Base-by-base conservation (phyloP, 163 green algal genomes). In the Chlamydomonas reinhardtii region DNA sequence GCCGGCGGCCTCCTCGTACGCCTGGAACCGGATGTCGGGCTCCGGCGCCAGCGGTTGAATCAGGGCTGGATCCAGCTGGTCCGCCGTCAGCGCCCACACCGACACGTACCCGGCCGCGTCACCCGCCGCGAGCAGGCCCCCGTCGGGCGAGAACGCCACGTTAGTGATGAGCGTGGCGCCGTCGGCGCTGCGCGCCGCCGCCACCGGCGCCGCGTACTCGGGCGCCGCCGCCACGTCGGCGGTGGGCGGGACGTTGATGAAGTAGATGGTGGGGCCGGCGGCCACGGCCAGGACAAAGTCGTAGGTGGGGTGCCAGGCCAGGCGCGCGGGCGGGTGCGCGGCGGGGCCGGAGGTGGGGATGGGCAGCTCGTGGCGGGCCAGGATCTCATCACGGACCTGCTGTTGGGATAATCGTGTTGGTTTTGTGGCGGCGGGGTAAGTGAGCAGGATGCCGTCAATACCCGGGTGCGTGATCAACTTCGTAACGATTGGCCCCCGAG, bases 301-400 rank as follows among this genome's bases (percentile, higher is more conserved):
- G 32, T 88, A 86, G 14, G 71, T 62, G 2, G 92, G 92, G 85
- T 96, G 92, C 93, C 93, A 96, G 15, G 92, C 86, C 12, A 94
- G 83, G 48, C 34, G 68, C 24, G 79, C 79, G 14, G 68, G 68
- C 34, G 79, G 79, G 32, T 85, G 68, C 34, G 79, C 79, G 11
- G 48, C 52, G 16, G 79, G 79, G 79, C 69, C 79, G 5, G 32
- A 39, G 16, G 54, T 62, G 52, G 68, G 35, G 29, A 76, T 70
- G 39, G 82, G 82, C 59, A 87, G 43, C 71, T 82, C 82, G 35
- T 87, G 82, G 8, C 72, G 71, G 24, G 82, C 62, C 0, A 85
- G 74, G 6, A 94, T 79, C 24, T 84, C 84, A 22, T 88, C 89
- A 0, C 72, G 79, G 20, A 85, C 48, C 48, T 56, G 39, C 39